Evolutionary conservation across 441 rosid species (phyloP).

Genomic region (Populus hybrid): DNA sequence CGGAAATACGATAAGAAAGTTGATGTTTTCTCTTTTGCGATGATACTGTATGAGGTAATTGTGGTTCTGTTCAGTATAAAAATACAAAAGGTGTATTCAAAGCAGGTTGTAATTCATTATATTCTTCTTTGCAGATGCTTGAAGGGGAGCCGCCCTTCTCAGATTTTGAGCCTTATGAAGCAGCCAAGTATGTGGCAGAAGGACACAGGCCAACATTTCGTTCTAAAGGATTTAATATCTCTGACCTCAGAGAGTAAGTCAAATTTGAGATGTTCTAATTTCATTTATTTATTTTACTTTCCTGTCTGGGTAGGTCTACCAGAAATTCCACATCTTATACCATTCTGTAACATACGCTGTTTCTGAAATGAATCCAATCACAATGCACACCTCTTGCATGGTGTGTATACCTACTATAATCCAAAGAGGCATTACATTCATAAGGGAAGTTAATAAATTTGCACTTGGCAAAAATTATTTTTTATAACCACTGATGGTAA

Average conservation of each 20-base stretch:
- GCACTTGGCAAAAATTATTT: background rate
- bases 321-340: background rate
- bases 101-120: slow-evolving; percentile 22
- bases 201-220: slow-evolving; percentile 86
- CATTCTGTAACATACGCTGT: background rate
- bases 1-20: slow-evolving; percentile 97
- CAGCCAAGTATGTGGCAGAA: slow-evolving; percentile 88
- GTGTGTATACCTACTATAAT: background rate
- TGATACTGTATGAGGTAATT: slow-evolving; percentile 92
- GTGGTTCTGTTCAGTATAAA: slow-evolving; percentile 9
- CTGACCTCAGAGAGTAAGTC: slow-evolving; percentile 84
- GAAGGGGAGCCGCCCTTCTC: slow-evolving; percentile 95
- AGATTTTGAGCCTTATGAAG: slow-evolving; percentile 87
- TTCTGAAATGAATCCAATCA: background rate
- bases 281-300: slow-evolving; percentile 1
- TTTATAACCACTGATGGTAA: background rate
- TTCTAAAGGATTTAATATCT: slow-evolving; percentile 58
- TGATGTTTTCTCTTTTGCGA: slow-evolving; percentile 95
- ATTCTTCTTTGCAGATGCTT: slow-evolving; percentile 63
- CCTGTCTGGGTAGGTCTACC: background rate
- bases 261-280: slow-evolving; percentile 10
- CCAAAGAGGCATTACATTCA: background rate
- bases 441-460: background rate
- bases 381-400: background rate
- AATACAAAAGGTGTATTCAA: slow-evolving; percentile 14